Evolutionary conservation across 2,329 filamentous ascomycete species (phyloP).

Genomic region (Cordyceps pruinosa): DNA sequence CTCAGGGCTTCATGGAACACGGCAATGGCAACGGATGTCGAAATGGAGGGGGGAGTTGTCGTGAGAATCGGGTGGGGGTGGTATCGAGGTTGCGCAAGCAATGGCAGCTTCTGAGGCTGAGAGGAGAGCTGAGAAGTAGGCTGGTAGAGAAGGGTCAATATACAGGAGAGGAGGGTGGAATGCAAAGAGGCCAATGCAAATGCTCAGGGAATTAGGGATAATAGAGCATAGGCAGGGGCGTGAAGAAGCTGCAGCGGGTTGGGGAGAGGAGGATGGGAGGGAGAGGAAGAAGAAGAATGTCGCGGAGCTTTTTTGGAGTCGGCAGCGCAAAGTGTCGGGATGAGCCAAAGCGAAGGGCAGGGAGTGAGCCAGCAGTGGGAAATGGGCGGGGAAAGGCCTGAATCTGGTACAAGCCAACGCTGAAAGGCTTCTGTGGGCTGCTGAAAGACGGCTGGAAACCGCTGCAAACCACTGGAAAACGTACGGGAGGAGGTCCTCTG

Average conservation of each 20-base stretch:
- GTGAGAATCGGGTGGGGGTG: background rate
- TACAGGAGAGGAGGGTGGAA: background rate
- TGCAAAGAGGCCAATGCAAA: slow-evolving; percentile 1
- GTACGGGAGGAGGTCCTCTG: background rate
- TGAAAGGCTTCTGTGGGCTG: too few species aligned
- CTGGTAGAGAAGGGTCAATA: slow-evolving; percentile 8
- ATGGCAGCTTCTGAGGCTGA: background rate
- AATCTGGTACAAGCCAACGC: too few species aligned
- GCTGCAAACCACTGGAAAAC: background rate
- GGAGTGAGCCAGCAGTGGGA: background rate
- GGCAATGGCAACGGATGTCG: background rate
- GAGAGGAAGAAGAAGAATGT: background rate
- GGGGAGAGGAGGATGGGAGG: background rate
- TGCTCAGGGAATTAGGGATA: background rate
- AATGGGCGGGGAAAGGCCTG: background rate
- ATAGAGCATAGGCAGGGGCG: slow-evolving; percentile 6
- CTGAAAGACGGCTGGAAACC: background rate
- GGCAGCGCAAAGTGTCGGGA: background rate
- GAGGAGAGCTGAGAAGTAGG: background rate
- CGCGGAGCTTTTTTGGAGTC: background rate
- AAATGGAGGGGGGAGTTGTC: slow-evolving; percentile 20
- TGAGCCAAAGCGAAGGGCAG: background rate
- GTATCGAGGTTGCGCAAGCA: background rate
- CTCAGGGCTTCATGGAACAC: slow-evolving; percentile 8
- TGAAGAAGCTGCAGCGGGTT: background rate